Conservation (phyloP, 1,139 yeast genomes). For the Yamadazyma epiphylla region DNA sequence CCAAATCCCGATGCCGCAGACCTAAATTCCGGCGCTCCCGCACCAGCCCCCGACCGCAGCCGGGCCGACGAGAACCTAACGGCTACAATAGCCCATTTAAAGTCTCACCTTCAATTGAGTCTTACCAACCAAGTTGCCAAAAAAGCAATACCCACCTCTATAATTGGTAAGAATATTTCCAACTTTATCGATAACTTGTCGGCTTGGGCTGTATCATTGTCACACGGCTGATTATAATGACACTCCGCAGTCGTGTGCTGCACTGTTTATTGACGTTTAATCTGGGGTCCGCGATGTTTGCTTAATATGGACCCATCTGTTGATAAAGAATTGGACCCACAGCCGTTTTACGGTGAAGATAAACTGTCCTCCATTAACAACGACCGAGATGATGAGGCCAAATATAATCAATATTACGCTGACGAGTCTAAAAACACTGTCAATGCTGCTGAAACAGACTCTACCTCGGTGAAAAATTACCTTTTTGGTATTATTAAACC, state of each 20-base stretch:
- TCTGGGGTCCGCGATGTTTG: too few species aligned
- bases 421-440: background rate
- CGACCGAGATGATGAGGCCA: background rate
- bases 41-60: background rate
- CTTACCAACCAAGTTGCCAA: slow-evolving; percentile 25
- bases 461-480: too few species aligned
- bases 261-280: too few species aligned
- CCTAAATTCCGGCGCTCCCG: slow-evolving; percentile 1
- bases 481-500: slow-evolving; percentile 21
- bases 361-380: background rate
- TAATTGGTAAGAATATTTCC: slow-evolving; percentile 21
- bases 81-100: slow-evolving; percentile 14
- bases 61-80: slow-evolving; percentile 1
- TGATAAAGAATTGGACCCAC: too few species aligned
- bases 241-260: too few species aligned
- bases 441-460: too few species aligned
- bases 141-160: slow-evolving; percentile 22
- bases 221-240: too few species aligned
- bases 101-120: slow-evolving; percentile 23
- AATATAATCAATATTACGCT: background rate
- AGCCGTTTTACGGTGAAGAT: background rate
- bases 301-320: too few species aligned
- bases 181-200: slow-evolving; percentile 12
- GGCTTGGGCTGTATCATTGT: too few species aligned
- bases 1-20: background rate